phyloP scores from a whole-genome alignment of 441 rosid genomes.

The Erodium moschatum region DNA sequence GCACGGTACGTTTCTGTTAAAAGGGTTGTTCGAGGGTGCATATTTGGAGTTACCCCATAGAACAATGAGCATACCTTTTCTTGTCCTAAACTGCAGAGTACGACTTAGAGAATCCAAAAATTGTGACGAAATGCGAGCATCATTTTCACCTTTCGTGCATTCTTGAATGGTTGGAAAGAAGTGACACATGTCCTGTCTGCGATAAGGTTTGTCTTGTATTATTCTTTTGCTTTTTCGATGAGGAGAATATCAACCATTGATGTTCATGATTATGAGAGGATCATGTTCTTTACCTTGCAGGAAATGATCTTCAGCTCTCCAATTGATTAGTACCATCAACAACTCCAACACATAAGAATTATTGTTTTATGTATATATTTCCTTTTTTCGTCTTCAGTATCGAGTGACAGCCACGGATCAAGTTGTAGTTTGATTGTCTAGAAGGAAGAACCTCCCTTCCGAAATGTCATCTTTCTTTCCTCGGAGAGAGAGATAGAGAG shows the following conservation, averaged over 20 bases:
- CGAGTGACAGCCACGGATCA: constrained; percentile 15
- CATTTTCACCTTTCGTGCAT: constrained; percentile 95
- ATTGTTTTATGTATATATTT: too few relatives aligned
- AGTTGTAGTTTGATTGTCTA: background rate
- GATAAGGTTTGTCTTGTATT: constrained; percentile 40
- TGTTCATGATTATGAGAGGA: constrained; percentile 8
- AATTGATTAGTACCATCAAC: constrained; percentile 27
- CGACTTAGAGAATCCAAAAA: constrained; percentile 74
- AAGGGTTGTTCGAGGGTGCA: too few relatives aligned
- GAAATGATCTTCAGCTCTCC: constrained; percentile 54
- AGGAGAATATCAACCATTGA: too few relatives aligned
- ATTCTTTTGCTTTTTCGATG: too few relatives aligned
- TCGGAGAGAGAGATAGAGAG: too few relatives aligned
- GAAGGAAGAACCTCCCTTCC: too few relatives aligned
- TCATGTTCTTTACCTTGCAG: constrained; percentile 38
- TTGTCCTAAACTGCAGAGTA: constrained; percentile 48
- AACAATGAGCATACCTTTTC: background rate
- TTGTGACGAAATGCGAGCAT: constrained; percentile 74
- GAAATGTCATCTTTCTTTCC: too few relatives aligned
- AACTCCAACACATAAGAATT: too few relatives aligned
- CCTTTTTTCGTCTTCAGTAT: constrained; percentile 1
- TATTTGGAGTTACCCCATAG: too few relatives aligned
- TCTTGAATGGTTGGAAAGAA: constrained; percentile 98
- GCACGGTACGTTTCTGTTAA: too few relatives aligned
- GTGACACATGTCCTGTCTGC: constrained; percentile 88